phyloP scores from a whole-genome alignment of 305 asterid species.

The Fraxinus latifolia region DNA sequence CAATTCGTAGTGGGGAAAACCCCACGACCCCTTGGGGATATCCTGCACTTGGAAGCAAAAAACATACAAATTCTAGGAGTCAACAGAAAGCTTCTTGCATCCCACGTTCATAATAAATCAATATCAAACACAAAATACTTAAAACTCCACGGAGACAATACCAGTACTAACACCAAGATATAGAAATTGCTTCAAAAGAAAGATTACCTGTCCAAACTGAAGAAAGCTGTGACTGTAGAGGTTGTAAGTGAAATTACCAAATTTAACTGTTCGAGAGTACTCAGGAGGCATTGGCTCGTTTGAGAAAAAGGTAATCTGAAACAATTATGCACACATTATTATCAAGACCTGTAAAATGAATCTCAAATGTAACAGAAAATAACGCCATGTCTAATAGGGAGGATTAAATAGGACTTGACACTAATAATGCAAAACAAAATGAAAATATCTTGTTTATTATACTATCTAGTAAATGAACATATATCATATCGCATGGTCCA shows the following conservation, averaged over 20 bases:
- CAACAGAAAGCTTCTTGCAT: background rate
- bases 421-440: background rate
- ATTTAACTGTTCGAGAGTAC: conserved; percentile 53
- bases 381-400: background rate
- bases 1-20: background rate
- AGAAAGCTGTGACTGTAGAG: conserved; percentile 96
- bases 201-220: conserved; percentile 86
- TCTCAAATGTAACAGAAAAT: background rate
- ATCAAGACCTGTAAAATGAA: background rate
- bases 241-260: conserved; percentile 66
- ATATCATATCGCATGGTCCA: background rate
- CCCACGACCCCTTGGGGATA: background rate
- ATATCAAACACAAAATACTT: background rate
- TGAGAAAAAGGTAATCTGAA: conserved; percentile 81
- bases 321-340: conserved; percentile 3
- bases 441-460: background rate
- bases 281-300: conserved; percentile 68
- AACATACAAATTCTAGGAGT: background rate
- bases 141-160: background rate
- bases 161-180: background rate
- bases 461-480: background rate
- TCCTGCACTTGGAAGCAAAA: background rate
- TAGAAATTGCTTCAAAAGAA: conserved; percentile 9
- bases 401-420: background rate
- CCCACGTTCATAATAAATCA: conserved; percentile 7